Base-by-base conservation (phyloP, 805 yeast species). In the Kluyveromyces nonfermentans region DNA sequence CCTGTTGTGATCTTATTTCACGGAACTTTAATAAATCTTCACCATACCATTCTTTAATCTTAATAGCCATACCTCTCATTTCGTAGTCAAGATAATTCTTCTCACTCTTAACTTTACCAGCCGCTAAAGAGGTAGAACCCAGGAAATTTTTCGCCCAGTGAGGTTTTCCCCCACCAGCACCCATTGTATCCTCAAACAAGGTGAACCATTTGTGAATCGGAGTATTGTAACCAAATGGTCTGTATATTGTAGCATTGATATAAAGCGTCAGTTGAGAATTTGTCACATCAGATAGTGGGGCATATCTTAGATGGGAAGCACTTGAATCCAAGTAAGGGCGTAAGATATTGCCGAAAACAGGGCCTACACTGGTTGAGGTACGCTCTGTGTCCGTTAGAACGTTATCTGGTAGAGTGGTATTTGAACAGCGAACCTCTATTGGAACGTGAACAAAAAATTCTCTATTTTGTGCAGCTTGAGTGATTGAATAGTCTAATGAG, bases 71-170 rank as follows among this genome's bases (percentile, higher is more conserved):
- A 1, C 96, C 96, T 53, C 79, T 71, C 93, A 87, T 85, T 47
- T 82, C 80, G 49, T 81, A 82, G 49, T 77, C 81, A 42, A 68
- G 65, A 44, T 67, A 69, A 35, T 68, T 59, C 39, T 68, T 60
- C 42, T 72, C 75, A 2, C 57, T 58, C 45, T 60, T 55, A 34
- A 48, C 41, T 49, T 61, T 47, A 38, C 62, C 53, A 7, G 57
- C 56, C 6, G 63, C 61, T 53, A 60, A 52, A 10, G 67, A 62
- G 2, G 58, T 54, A 3, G 75, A 67, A 1, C 95, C 95, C 45
- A 85, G 69, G 62, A 87, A 90, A 64, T 88, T 89, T 70, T 90
- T 90, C 15, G 98, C 98, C 98, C 98, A 90, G 63, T 90, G 98
- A 2, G 98, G 98, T 61, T 80, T 85, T 36, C 98, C 98, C 32